Conservation (phyloP, 2,329 filamentous ascomycete species). For the Fusarium tuaranense region DNA sequence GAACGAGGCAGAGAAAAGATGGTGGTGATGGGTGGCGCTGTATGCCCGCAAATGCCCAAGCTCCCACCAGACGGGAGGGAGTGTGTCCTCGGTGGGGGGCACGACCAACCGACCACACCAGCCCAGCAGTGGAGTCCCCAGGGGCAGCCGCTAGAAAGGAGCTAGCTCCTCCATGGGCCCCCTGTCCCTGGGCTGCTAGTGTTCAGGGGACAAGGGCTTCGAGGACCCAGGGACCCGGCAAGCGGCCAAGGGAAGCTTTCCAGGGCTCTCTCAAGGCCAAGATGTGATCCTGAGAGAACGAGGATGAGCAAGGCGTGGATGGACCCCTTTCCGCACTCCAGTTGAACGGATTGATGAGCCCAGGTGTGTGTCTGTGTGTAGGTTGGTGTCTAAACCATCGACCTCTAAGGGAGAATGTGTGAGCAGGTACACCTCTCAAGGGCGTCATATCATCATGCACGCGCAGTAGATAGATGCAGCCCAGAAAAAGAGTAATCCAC, state of each 20-base stretch:
- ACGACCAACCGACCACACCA: slow-evolving; percentile 25
- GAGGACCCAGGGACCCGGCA: slow-evolving; percentile 26
- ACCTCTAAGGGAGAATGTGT: slow-evolving; percentile 18
- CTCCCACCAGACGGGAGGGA: slow-evolving; percentile 15
- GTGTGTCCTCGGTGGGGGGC: slow-evolving; percentile 38
- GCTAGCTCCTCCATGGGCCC: slow-evolving; percentile 20
- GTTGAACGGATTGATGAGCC: slow-evolving; percentile 3
- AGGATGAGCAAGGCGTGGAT: slow-evolving; percentile 12
- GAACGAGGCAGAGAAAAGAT: slow-evolving; percentile 10
- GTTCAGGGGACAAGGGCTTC: slow-evolving; percentile 23
- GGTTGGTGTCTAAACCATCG: slow-evolving; percentile 2
- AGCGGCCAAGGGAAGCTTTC: slow-evolving; percentile 22
- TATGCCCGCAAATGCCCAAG: neutral
- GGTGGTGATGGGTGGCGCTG: slow-evolving; percentile 31
- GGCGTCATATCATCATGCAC: slow-evolving; percentile 19
- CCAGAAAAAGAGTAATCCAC: slow-evolving; percentile 13
- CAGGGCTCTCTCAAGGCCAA: slow-evolving; percentile 7
- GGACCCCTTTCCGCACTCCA: slow-evolving; percentile 30
- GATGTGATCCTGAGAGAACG: neutral
- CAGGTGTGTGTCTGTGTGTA: neutral
- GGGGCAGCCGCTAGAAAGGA: slow-evolving; percentile 18
- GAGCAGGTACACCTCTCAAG: neutral
- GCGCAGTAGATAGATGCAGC: slow-evolving; percentile 14
- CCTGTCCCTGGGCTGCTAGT: slow-evolving; percentile 37
- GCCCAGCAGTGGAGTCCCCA: slow-evolving; percentile 27